Evolutionary conservation across 768 basidiomycete species (phyloP), one percentile per base, ranked within the genome.

Genomic region (Termitomyces sp.): DNA sequence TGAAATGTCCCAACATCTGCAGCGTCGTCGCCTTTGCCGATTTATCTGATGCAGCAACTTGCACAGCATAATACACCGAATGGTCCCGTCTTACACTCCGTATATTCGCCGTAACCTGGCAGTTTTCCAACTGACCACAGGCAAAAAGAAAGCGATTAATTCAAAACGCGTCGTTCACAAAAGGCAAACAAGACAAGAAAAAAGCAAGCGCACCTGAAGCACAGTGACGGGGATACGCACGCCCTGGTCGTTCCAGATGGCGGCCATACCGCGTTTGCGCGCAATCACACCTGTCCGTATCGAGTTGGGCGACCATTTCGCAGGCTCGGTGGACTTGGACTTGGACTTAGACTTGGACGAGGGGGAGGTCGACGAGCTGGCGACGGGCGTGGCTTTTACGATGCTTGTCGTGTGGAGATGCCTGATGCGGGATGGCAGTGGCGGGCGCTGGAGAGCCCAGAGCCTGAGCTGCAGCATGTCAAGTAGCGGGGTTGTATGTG

Each of bases 221-320:
- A 99, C 85, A 0, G 97, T 99, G 30, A 97, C 93, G 1, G 97
- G 96, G 62, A 89, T 77, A 49, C 90, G 79, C 37, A 83, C 84
- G 26, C 97, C 97, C 56, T 92, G 87, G 68, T 89, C 82, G 67
- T 94, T 91, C 91, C 93, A 98, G 66, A 98, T 74, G 14, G 83
- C 83, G 10, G 91, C 89, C 97, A 98, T 98, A 45, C 97, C 97
- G 55, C 93, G 85, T 77, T 99, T 99, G 56, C 88, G 82, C 26
- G 94, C 96, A 69, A 99, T 88, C 60, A 97, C 77, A 8, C 97
- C 97, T 0, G 94, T 96, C 56, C 97, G 82, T 60, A 89, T 81
- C 7, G 92, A 94, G 58, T 80, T 77, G 47, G 95, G 86, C 5
- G 84, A 84, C 95, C 95, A 97, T 80, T 89, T 86, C 11, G 75